phyloP scores from a whole-genome alignment of 1,284 basidiomycete species.

The Microbotryum violaceum region DNA sequence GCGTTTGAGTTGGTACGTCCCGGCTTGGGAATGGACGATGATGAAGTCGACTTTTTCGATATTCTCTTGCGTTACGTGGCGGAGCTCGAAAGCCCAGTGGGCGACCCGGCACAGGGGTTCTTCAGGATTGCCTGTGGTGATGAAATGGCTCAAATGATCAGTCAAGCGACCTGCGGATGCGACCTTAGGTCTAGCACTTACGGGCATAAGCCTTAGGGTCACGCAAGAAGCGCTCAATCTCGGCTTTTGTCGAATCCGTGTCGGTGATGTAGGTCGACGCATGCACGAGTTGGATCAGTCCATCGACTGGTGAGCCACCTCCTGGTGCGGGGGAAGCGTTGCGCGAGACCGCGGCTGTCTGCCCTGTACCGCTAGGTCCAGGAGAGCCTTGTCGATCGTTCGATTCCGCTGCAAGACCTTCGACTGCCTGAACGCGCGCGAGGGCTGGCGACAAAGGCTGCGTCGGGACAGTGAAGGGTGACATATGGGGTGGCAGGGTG shows the following conservation, averaged over 20 bases:
- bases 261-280: constrained; percentile 11
- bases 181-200: background rate
- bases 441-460: too few species aligned
- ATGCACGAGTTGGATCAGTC: constrained; percentile 19
- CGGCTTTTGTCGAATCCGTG: constrained; percentile 20
- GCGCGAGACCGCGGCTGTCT: background rate
- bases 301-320: constrained; percentile 4
- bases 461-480: too few species aligned
- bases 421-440: too few species aligned
- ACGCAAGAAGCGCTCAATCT: constrained; percentile 22
- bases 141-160: background rate
- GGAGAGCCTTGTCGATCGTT: too few species aligned
- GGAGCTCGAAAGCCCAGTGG: constrained; percentile 30
- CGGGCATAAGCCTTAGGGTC: constrained; percentile 20
- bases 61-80: constrained; percentile 8
- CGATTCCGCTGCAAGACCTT: too few species aligned
- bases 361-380: too few species aligned
- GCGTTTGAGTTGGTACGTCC: constrained; percentile 23
- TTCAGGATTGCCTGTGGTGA: background rate
- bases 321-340: constrained; percentile 9
- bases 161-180: background rate
- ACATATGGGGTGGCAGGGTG: background rate
- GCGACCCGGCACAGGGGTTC: constrained; percentile 10
- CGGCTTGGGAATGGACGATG: constrained; percentile 20
- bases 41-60: constrained; percentile 29